Percentiles rank a stretch among this genome's conserved stretches.
Conservation (phyloP, 495 filamentous ascomycete species). For the Barbatosphaeria neglecta region DNA sequence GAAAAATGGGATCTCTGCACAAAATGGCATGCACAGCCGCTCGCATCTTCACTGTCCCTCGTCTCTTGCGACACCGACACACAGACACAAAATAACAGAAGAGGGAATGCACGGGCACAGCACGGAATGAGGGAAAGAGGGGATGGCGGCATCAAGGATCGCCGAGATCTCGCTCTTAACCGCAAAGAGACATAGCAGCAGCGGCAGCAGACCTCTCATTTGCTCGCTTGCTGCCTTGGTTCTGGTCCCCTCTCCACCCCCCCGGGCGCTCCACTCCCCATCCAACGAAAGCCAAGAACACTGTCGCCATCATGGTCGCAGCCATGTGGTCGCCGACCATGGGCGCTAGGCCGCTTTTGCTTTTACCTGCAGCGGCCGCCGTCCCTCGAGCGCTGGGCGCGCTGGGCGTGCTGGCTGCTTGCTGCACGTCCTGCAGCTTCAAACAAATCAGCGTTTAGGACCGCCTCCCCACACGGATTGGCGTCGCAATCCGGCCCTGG, state of each 20-base stretch:
- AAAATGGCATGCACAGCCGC: not conserved
- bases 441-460: not conserved
- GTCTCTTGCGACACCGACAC: not conserved
- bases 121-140: not conserved
- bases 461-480: not conserved
- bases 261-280: not conserved
- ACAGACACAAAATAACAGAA: not conserved
- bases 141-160: not conserved
- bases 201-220: too few species aligned
- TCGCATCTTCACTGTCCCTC: too few species aligned
- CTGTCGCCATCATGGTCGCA: slow-evolving; percentile 1
- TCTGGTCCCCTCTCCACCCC: not conserved
- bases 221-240: not conserved
- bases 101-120: not conserved
- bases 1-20: not conserved
- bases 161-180: not conserved
- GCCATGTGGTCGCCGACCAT: not conserved
- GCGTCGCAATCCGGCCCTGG: not conserved
- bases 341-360: not conserved
- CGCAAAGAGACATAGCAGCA: not conserved
- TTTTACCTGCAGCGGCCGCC: not conserved
- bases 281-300: not conserved
- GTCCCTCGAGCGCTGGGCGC: too few species aligned
- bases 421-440: not conserved
- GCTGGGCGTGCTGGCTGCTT: too few species aligned